Conservation (phyloP, 1,284 basidiomycete species). For the Boletus hoseneyae region DNA sequence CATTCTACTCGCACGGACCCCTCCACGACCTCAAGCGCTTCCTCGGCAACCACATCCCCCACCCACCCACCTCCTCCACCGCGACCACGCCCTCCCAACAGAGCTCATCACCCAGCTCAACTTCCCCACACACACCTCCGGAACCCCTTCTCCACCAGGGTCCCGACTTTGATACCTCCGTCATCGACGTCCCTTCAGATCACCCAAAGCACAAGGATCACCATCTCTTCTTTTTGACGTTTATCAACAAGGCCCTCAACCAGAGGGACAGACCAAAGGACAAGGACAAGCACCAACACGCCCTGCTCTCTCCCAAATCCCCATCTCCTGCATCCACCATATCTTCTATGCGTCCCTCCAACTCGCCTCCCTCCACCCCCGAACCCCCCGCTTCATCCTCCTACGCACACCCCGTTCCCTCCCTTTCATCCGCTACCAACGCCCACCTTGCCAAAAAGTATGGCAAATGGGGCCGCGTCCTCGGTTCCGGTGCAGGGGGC, state of each 20-base stretch:
- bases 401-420: constrained; percentile 38
- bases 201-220: constrained; percentile 24
- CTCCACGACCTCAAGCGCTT: constrained; percentile 91
- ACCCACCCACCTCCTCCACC: constrained; percentile 30
- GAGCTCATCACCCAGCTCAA: constrained; percentile 26
- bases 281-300: constrained; percentile 10
- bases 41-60: constrained; percentile 83
- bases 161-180: constrained; percentile 36
- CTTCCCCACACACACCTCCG: constrained; percentile 34
- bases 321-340: constrained; percentile 32
- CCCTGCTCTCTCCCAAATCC: constrained; percentile 28
- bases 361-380: constrained; percentile 30
- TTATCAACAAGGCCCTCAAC: constrained; percentile 25
- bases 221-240: constrained; percentile 9
- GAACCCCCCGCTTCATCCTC: constrained; percentile 29
- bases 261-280: constrained; percentile 18
- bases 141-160: constrained; percentile 37
- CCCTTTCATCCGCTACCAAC: constrained; percentile 79
- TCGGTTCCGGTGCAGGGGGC: constrained; percentile 96
- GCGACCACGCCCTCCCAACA: constrained; percentile 14
- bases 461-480: constrained; percentile 96
- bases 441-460: constrained; percentile 97
- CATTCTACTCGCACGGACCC: constrained; percentile 47
- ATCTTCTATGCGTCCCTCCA: constrained; percentile 28
- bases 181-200: constrained; percentile 28